Conservation (phyloP, 768 basidiomycete species). For the Naganishia randhawae region DNA sequence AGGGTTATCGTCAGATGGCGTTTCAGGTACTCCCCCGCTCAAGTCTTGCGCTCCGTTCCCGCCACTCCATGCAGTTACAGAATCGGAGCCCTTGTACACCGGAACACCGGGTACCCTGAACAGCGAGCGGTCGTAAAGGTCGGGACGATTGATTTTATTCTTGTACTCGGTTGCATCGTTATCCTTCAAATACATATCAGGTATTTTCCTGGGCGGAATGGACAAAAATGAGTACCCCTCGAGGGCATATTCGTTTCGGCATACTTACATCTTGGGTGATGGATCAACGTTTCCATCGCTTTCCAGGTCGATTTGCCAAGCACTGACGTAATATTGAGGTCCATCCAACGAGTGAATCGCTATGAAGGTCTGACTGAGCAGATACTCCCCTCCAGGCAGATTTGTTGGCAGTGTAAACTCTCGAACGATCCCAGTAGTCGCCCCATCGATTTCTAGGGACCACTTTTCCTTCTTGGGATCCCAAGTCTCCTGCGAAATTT, state of each 20-base stretch:
- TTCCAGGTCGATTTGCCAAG: background rate
- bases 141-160: background rate
- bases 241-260: background rate
- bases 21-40: background rate
- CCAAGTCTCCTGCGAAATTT: conserved; percentile 5
- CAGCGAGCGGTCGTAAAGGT: background rate
- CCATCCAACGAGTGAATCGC: background rate
- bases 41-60: background rate
- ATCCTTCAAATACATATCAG: background rate
- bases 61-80: background rate
- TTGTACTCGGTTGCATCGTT: background rate
- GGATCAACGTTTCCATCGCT: background rate
- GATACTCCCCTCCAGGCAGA: background rate
- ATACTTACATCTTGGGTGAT: background rate
- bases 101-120: conserved; percentile 11
- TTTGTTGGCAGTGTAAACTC: conserved; percentile 4
- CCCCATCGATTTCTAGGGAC: background rate
- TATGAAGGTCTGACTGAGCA: conserved; percentile 7
- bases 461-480: background rate
- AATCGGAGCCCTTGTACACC: conserved; percentile 3
- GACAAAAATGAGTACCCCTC: background rate
- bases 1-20: background rate
- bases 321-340: conserved; percentile 6
- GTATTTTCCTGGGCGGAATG: conserved; percentile 16
- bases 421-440: background rate